Base-by-base conservation (phyloP, 768 basidiomycete genomes). In the Russula earlei region DNA sequence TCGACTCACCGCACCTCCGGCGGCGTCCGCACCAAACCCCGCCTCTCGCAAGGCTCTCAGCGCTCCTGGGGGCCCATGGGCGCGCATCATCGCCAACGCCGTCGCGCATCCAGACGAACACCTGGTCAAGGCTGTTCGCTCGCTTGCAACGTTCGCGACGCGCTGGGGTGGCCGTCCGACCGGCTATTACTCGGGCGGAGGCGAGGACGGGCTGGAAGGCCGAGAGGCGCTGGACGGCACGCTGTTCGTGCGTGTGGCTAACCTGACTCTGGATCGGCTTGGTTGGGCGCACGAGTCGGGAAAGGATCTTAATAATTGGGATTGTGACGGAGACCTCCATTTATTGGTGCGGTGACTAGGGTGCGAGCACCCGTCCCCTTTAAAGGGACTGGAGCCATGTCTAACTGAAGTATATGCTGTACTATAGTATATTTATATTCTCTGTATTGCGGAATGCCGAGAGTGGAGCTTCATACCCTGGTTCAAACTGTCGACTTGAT, bases 101-200 rank as follows among this genome's bases (percentile, higher is more conserved):
- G 66, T 83, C 41, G 72, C 75, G 2, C 77, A 84, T 60, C 80
- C 81, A 0, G 78, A 83, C 59, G 82, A 85, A 55, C 77, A 81
- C 65, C 56, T 78, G 38, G 73, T 68, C 66, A 75, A 80, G 66
- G 63, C 74, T 25, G 75, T 77, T 59, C 72, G 81, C 20, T 72
- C 81, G 8, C 67, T 82, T 31, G 70, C 72, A 17, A 77, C 79
- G 64, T 77, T 72, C 52, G 72, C 67, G 7, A 55, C 61, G 12
- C 24, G 76, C 45, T 83, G 77, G 47, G 80, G 79, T 14, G 59
- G 63, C 27, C 69, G 75, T 38, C 54, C 58, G 8, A 46, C 65
- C 1, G 71, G 71, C 3, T 52, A 61, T 37, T 77, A 71, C 40
- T 63, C 67, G 17, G 49, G 49, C 15, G 40, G 59, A 3, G 59